Conservation (phyloP, 1,284 basidiomycete genomes). For the Naganishia sp. region DNA sequence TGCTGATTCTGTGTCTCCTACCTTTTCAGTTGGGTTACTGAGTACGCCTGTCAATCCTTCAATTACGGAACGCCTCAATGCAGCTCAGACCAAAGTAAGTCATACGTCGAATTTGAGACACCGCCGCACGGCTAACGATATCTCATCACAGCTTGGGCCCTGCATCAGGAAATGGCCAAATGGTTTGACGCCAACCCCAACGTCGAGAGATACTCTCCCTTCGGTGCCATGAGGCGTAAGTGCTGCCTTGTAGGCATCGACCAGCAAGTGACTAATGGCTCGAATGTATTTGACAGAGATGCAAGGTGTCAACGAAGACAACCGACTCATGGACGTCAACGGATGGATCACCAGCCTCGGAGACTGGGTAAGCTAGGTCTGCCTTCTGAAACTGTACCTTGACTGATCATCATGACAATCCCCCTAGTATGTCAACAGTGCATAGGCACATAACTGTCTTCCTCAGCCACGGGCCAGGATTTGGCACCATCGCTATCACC, state of each 20-base stretch:
- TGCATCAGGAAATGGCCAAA: slow-evolving; percentile 61
- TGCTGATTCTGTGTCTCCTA: neutral
- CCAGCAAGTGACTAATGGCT: slow-evolving; percentile 19
- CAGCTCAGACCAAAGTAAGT: slow-evolving; percentile 55
- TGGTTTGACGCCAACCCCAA: slow-evolving; percentile 64
- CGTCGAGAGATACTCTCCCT: slow-evolving; percentile 66
- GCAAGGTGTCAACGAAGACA: slow-evolving; percentile 66
- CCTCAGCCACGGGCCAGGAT: too few relatives aligned
- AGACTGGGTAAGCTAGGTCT: slow-evolving; percentile 37
- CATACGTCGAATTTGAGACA: slow-evolving; percentile 11
- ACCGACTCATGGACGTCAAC: slow-evolving; percentile 56
- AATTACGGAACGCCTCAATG: slow-evolving; percentile 62
- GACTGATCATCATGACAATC: neutral
- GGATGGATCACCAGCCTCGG: slow-evolving; percentile 50
- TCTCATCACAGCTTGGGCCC: slow-evolving; percentile 51
- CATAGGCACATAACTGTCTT: neutral
- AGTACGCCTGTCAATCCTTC: slow-evolving; percentile 62
- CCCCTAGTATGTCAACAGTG: slow-evolving; percentile 7
- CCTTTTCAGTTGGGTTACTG: slow-evolving; percentile 45
- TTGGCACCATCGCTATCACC: too few relatives aligned
- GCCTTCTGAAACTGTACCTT: neutral
- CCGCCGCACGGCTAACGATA: neutral
- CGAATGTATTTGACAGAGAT: slow-evolving; percentile 65
- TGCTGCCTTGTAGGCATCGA: slow-evolving; percentile 9
- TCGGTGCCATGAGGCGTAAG: slow-evolving; percentile 57